These are phyloP conservation scores for Citrus hindsii DNA, from an alignment of 345 rosid genomes.

Conservation along the genomic window DNA sequence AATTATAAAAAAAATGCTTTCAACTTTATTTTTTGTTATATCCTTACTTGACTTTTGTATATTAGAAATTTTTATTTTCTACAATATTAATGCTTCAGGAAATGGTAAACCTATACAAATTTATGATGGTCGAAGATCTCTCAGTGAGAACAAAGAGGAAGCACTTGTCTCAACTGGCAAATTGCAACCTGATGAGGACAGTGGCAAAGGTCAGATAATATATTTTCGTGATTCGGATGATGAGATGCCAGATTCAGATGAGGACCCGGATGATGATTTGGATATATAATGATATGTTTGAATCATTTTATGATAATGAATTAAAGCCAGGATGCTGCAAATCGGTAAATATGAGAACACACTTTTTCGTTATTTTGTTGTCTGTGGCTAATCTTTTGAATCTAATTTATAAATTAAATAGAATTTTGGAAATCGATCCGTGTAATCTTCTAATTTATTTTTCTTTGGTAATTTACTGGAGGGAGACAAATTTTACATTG, in stretches of 20 bases:
- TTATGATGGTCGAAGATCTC: slow-evolving; percentile 76
- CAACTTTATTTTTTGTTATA: background rate
- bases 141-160: slow-evolving; percentile 36
- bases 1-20: background rate
- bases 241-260: slow-evolving; percentile 93
- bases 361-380: background rate
- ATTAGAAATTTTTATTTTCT: background rate
- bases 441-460: no score
- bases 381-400: background rate
- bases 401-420: no score
- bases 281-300: slow-evolving; percentile 47
- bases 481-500: no score
- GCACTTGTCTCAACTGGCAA: slow-evolving; percentile 25
- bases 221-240: slow-evolving; percentile 95
- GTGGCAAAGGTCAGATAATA: slow-evolving; percentile 65
- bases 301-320: background rate
- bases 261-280: slow-evolving; percentile 95
- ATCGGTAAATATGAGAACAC: background rate
- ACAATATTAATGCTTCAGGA: slow-evolving; percentile 36
- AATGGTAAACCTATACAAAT: slow-evolving; percentile 68
- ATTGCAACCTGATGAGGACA: slow-evolving; percentile 27
- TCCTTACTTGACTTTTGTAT: background rate
- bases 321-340: background rate
- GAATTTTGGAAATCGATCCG: no score
- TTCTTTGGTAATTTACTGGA: no score